These are phyloP conservation scores for Yarrowia bubula DNA, from an alignment of 805 yeast species.

Conservation along the genomic window DNA sequence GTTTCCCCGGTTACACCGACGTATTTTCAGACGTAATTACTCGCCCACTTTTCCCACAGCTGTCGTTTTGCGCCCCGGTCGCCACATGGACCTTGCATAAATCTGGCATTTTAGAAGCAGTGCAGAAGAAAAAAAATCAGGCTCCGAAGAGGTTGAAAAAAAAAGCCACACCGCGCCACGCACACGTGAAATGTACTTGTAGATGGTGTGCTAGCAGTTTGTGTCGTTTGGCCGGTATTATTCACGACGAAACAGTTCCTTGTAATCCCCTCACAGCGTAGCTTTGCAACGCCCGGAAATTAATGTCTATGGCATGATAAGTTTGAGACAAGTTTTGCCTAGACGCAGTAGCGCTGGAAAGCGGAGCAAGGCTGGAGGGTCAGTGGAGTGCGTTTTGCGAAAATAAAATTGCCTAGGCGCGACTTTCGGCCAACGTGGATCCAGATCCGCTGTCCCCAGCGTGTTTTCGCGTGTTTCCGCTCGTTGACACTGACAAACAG, in stretches of 20 bases:
- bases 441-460: too few relatives aligned
- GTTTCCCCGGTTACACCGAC: too few relatives aligned
- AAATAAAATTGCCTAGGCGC: too few relatives aligned
- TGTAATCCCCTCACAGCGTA: neutral
- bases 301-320: conserved; percentile 1
- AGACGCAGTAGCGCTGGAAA: neutral
- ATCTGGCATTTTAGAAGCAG: conserved; percentile 21
- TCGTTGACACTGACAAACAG: too few relatives aligned
- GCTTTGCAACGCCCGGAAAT: conserved; percentile 1
- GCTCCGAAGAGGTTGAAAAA: neutral
- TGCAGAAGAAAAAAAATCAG: neutral
- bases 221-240: neutral
- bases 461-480: too few relatives aligned
- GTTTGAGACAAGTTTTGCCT: conserved; percentile 1
- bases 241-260: neutral
- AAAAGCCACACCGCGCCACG: neutral
- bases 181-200: too few relatives aligned
- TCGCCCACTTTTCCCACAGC: too few relatives aligned
- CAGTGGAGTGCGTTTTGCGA: too few relatives aligned
- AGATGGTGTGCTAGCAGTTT: too few relatives aligned
- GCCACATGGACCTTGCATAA: conserved; percentile 12
- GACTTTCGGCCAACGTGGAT: too few relatives aligned
- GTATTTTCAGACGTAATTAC: neutral
- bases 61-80: neutral
- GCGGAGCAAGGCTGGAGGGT: neutral